Conservation (phyloP, 2,329 filamentous ascomycete species). For the Fusarium chaquense region DNA sequence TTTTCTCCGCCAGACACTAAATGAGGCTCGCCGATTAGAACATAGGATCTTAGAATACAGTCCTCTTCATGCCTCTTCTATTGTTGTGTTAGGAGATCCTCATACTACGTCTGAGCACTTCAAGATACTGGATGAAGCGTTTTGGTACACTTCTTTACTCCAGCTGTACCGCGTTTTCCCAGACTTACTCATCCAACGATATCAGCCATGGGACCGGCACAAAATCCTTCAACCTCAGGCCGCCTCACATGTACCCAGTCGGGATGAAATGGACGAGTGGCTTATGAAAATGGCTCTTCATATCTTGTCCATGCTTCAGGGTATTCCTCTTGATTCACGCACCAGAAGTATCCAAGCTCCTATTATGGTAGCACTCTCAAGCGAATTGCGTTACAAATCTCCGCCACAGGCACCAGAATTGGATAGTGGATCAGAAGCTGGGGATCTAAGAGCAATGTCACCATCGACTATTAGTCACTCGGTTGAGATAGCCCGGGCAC, state of each 20-base stretch:
- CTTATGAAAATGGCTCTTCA: constrained; percentile 1
- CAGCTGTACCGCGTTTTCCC: constrained; percentile 4
- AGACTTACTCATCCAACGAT: constrained; percentile 1
- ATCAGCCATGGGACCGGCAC: background rate
- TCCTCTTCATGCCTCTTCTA: constrained; percentile 1
- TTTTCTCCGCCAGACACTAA: background rate
- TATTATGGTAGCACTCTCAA: constrained; percentile 4
- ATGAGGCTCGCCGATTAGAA: background rate
- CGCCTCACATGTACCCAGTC: background rate
- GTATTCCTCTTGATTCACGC: constrained; percentile 3
- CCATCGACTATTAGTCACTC: background rate
- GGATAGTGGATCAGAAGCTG: background rate
- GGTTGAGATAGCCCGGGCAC: background rate
- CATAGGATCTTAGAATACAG: background rate
- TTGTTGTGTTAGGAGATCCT: constrained; percentile 2
- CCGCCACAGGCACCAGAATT: background rate
- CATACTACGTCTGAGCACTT: constrained; percentile 1
- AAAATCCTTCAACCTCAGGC: background rate
- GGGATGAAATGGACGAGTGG: background rate
- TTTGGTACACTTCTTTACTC: constrained; percentile 2
- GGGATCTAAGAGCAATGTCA: background rate
- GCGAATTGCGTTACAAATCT: constrained; percentile 2
- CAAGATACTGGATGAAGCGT: constrained; percentile 2
- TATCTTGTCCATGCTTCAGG: constrained; percentile 1
- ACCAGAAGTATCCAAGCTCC: constrained; percentile 9